These are phyloP conservation scores for Boletus tomentosulus DNA, from an alignment of 768 basidiomycete species.

Conservation along the genomic window DNA sequence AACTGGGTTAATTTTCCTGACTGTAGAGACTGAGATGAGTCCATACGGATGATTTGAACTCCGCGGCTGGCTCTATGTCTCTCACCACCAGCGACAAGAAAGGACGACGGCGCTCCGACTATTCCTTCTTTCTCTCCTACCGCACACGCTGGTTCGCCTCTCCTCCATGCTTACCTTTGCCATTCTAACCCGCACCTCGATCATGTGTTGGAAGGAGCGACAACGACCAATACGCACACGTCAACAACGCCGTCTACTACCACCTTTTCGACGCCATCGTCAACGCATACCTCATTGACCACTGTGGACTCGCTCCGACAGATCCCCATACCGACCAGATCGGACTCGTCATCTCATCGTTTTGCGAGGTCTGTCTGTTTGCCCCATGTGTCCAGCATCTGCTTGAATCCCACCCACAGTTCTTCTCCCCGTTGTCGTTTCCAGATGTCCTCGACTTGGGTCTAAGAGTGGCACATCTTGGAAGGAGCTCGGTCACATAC, in stretches of 20 bases:
- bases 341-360: slow-evolving; percentile 76
- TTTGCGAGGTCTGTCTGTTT: slow-evolving; percentile 48
- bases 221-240: slow-evolving; percentile 81
- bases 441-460: slow-evolving; percentile 69
- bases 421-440: slow-evolving; percentile 69
- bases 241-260: slow-evolving; percentile 80
- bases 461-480: slow-evolving; percentile 61
- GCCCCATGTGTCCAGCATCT: background rate
- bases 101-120: slow-evolving; percentile 46
- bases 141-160: slow-evolving; percentile 61
- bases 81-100: slow-evolving; percentile 29
- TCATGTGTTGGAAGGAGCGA: slow-evolving; percentile 54
- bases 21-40: too few relatives aligned
- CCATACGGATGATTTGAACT: too few relatives aligned
- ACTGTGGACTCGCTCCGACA: slow-evolving; percentile 54
- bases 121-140: slow-evolving; percentile 56
- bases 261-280: slow-evolving; percentile 79
- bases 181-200: slow-evolving; percentile 7
- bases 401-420: slow-evolving; percentile 35
- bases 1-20: too few relatives aligned
- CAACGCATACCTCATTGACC: slow-evolving; percentile 71
- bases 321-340: slow-evolving; percentile 43
- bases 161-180: background rate
- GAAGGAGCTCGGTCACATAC: slow-evolving; percentile 73
- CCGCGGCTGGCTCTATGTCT: background rate